A percentile compares a stretch with the other conserved stretches of the same genome.
phyloP scores from a whole-genome alignment of 768 basidiomycete species.

The Gloeopeniophorella convolvens region DNA sequence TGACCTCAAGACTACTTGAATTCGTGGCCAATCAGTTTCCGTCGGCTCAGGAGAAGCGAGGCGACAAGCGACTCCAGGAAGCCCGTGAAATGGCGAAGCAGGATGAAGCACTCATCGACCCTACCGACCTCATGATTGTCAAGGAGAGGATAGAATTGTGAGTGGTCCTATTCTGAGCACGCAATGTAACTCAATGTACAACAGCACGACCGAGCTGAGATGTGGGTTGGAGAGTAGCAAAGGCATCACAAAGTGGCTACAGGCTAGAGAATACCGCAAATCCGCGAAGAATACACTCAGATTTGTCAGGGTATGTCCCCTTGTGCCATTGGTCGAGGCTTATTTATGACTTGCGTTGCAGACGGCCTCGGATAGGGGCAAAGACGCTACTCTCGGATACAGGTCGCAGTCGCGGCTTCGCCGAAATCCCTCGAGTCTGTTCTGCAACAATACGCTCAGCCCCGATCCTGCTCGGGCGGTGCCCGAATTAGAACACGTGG shows the following conservation, averaged over 20 bases:
- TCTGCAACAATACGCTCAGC: too few species aligned
- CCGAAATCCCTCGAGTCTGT: too few species aligned
- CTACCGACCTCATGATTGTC: not conserved
- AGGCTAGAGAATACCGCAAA: conserved; percentile 4
- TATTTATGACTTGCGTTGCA: not conserved
- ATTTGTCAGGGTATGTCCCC: not conserved
- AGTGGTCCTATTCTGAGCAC: not conserved
- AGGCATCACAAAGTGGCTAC: not conserved
- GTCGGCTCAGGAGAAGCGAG: not conserved
- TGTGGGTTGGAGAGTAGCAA: not conserved
- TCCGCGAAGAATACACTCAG: not conserved
- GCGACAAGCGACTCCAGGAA: not conserved
- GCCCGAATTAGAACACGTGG: not conserved
- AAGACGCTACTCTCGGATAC: not conserved
- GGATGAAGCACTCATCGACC: not conserved
- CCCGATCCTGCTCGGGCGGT: too few species aligned
- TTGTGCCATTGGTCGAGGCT: not conserved
- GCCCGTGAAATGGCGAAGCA: not conserved
- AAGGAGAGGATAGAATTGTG: conserved; percentile 1
- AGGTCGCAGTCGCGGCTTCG: too few species aligned
- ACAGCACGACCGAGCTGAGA: conserved; percentile 1
- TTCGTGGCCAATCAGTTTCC: not conserved
- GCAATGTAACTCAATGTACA: not conserved
- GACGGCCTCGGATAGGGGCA: not conserved
- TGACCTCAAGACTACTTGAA: not conserved